Evolutionary conservation across 2,329 filamentous ascomycete genomes (phyloP).

Genomic region (Aspergillus eucalypticola): DNA sequence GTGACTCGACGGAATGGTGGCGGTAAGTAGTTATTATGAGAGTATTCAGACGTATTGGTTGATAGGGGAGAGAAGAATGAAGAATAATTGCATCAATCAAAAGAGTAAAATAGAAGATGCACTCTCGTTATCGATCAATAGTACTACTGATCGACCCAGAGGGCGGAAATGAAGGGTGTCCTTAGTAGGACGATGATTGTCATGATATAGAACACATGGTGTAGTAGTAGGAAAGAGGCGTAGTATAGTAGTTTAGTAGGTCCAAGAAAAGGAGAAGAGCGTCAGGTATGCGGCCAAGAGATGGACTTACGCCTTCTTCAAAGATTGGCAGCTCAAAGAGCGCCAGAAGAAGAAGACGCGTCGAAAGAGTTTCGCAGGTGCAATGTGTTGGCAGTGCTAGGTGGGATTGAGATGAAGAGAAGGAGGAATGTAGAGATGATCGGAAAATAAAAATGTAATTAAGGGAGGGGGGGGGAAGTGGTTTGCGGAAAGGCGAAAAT

Average conservation of each 20-base stretch:
- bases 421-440: conserved; percentile 24
- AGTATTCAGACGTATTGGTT: conserved; percentile 12
- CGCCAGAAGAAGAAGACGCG: conserved; percentile 33
- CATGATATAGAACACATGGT: conserved; percentile 45
- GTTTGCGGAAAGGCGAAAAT: conserved; percentile 8
- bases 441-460: conserved; percentile 23
- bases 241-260: conserved; percentile 10
- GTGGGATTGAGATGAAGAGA: conserved; percentile 21
- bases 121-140: conserved; percentile 33
- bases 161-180: conserved; percentile 31
- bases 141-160: conserved; percentile 29
- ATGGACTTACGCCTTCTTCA: conserved; percentile 28
- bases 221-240: conserved; percentile 21
- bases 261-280: conserved; percentile 12
- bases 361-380: conserved; percentile 23
- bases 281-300: conserved; percentile 27
- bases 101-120: conserved; percentile 20
- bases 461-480: conserved; percentile 3
- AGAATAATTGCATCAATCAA: conserved; percentile 18
- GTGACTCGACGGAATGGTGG: conserved; percentile 17
- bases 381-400: conserved; percentile 28
- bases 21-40: background rate
- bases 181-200: conserved; percentile 41
- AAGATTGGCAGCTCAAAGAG: conserved; percentile 30
- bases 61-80: conserved; percentile 15